phyloP scores from a whole-genome alignment of 139 green algal genomes.

The Coelastrella sp. region DNA sequence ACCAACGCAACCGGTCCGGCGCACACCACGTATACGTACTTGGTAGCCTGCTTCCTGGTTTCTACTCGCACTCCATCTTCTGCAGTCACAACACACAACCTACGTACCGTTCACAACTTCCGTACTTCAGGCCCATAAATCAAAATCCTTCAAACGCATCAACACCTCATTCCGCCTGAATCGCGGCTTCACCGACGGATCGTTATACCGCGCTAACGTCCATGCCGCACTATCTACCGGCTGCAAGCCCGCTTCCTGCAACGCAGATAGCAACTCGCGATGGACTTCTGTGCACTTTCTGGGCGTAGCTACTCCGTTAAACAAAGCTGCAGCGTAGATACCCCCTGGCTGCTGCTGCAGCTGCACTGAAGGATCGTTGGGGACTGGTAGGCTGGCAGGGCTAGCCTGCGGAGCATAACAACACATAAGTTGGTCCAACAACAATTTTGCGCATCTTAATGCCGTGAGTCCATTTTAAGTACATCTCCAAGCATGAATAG shows the following conservation, averaged over 20 bases:
- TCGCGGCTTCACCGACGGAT: slow-evolving; percentile 53
- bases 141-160: slow-evolving; percentile 56
- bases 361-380: slow-evolving; percentile 5
- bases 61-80: not conserved
- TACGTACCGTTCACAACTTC: not conserved
- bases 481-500: too few species aligned
- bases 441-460: too few species aligned
- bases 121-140: slow-evolving; percentile 44
- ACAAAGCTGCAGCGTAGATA: slow-evolving; percentile 53
- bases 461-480: too few species aligned
- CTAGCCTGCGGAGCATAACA: not conserved
- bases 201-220: slow-evolving; percentile 70
- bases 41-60: not conserved
- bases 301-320: slow-evolving; percentile 48
- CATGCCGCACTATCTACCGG: not conserved
- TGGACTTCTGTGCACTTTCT: not conserved
- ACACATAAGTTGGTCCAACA: too few species aligned
- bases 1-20: too few species aligned
- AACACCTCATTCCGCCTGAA: slow-evolving; percentile 75
- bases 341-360: slow-evolving; percentile 47
- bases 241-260: slow-evolving; percentile 32
- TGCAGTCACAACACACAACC: not conserved
- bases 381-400: not conserved
- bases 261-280: slow-evolving; percentile 9
- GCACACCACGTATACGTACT: too few species aligned